Conservation (phyloP, 2,329 filamentous ascomycete species). For the Fusarium sp. region DNA sequence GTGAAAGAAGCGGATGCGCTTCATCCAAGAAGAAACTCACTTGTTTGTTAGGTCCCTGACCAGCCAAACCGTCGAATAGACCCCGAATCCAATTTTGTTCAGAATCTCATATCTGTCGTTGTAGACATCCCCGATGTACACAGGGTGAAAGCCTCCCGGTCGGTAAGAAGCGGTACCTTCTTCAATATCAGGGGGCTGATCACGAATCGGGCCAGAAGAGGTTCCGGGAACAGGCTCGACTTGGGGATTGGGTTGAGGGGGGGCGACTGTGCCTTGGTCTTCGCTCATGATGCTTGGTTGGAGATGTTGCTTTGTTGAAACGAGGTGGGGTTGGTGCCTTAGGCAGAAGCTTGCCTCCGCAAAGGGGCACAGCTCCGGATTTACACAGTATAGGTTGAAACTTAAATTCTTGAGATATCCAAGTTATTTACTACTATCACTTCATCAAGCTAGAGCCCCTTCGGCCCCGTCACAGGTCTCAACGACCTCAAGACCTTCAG, state of each 20-base stretch:
- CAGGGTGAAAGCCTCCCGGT: slow-evolving; percentile 32
- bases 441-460: neutral
- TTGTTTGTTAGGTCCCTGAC: slow-evolving; percentile 19
- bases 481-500: slow-evolving; percentile 11
- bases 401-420: neutral
- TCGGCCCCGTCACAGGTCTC: neutral
- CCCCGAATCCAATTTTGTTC: slow-evolving; percentile 40
- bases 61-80: slow-evolving; percentile 41
- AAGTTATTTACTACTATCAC: neutral
- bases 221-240: no score
- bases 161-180: slow-evolving; percentile 22
- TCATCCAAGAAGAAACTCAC: slow-evolving; percentile 5
- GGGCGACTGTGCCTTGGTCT: no score
- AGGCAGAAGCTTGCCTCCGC: no score
- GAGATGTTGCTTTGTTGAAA: no score
- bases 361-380: neutral
- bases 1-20: neutral
- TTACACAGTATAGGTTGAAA: neutral
- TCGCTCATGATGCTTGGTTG: no score
- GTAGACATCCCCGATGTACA: slow-evolving; percentile 34
- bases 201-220: no score
- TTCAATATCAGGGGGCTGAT: slow-evolving; percentile 4
- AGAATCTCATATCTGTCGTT: slow-evolving; percentile 26
- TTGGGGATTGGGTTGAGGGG: no score
- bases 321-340: no score